A percentile compares a stretch with the other conserved stretches of the same genome.
Evolutionary conservation across 768 basidiomycete genomes (phyloP).

Genomic region (Strobilomyces confusus): DNA sequence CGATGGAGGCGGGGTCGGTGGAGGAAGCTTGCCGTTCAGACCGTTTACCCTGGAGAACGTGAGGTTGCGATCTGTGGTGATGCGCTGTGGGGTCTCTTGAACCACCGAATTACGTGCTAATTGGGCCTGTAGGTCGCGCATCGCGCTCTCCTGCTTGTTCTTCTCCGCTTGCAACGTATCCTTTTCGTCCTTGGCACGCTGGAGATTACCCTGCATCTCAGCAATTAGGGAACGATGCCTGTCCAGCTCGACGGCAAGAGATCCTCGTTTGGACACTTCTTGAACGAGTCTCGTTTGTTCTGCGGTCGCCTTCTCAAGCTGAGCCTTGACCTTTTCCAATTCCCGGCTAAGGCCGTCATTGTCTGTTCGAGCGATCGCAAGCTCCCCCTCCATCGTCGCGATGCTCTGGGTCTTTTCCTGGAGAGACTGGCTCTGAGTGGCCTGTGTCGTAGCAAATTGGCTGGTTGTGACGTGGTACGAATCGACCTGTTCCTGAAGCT

Average conservation of each 20-base stretch:
- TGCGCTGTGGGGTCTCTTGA: slow-evolving; percentile 46
- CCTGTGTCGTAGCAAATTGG: slow-evolving; percentile 36
- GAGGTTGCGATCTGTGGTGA: slow-evolving; percentile 47
- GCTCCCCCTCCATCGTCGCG: slow-evolving; percentile 45
- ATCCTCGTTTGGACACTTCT: slow-evolving; percentile 72
- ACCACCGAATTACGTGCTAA: slow-evolving; percentile 47
- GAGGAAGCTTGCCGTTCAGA: slow-evolving; percentile 75
- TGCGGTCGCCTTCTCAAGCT: slow-evolving; percentile 53
- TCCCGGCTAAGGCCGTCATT: slow-evolving; percentile 41
- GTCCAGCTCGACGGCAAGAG: slow-evolving; percentile 71
- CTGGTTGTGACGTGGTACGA: slow-evolving; percentile 45
- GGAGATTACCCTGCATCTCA: slow-evolving; percentile 73
- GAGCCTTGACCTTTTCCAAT: slow-evolving; percentile 47
- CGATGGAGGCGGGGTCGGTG: slow-evolving; percentile 79
- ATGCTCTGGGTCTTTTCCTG: slow-evolving; percentile 49
- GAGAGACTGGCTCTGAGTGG: slow-evolving; percentile 45
- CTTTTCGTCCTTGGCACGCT: slow-evolving; percentile 79
- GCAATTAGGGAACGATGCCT: slow-evolving; percentile 70
- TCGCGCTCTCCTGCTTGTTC: slow-evolving; percentile 56
- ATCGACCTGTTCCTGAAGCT: slow-evolving; percentile 49
- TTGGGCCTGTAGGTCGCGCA: slow-evolving; percentile 79
- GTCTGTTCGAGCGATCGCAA: slow-evolving; percentile 38
- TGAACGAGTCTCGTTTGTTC: slow-evolving; percentile 63
- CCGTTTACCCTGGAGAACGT: slow-evolving; percentile 57
- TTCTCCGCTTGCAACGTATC: slow-evolving; percentile 74